phyloP scores from a whole-genome alignment of 2,329 filamentous ascomycete genomes.

The Lachnum nothofagi region DNA sequence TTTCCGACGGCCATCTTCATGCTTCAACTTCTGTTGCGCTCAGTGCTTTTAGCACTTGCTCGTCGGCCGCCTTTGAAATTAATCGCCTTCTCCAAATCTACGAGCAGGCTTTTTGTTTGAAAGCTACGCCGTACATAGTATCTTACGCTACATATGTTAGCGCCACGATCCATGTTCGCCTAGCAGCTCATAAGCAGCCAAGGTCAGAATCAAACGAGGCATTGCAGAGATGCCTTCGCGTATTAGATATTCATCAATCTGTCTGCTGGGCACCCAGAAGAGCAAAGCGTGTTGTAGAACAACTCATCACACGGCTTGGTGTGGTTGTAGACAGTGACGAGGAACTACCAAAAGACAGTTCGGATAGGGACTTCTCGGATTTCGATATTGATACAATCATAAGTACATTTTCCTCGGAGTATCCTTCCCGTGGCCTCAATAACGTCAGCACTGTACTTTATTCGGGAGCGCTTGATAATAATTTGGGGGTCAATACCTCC shows the following conservation, averaged over 20 bases:
- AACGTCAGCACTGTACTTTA: too few relatives aligned
- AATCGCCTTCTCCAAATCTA: constrained; percentile 41
- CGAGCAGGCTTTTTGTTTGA: constrained; percentile 41
- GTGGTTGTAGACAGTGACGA: not conserved
- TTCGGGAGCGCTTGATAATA: not conserved
- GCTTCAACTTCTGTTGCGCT: constrained; percentile 38
- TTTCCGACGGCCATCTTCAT: constrained; percentile 46
- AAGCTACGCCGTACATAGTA: constrained; percentile 47
- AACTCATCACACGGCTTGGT: constrained; percentile 4
- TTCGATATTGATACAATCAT: constrained; percentile 11
- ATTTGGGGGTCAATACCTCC: too few relatives aligned
- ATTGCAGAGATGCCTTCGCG: constrained; percentile 8
- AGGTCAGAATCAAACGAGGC: constrained; percentile 7
- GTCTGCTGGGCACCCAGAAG: constrained; percentile 6
- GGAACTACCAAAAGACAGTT: not conserved
- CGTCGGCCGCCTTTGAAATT: constrained; percentile 43
- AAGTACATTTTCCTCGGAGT: constrained; percentile 1
- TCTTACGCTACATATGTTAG: constrained; percentile 49
- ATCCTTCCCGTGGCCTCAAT: too few relatives aligned
- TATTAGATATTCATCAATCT: constrained; percentile 8
- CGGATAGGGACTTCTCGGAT: not conserved
- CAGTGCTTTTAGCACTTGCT: constrained; percentile 39
- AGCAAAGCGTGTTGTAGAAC: constrained; percentile 5
- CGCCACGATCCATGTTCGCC: constrained; percentile 18
- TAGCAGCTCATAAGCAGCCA: constrained; percentile 9